Conservation (phyloP, 345 rosid species). For the Moricandia arvensis region DNA sequence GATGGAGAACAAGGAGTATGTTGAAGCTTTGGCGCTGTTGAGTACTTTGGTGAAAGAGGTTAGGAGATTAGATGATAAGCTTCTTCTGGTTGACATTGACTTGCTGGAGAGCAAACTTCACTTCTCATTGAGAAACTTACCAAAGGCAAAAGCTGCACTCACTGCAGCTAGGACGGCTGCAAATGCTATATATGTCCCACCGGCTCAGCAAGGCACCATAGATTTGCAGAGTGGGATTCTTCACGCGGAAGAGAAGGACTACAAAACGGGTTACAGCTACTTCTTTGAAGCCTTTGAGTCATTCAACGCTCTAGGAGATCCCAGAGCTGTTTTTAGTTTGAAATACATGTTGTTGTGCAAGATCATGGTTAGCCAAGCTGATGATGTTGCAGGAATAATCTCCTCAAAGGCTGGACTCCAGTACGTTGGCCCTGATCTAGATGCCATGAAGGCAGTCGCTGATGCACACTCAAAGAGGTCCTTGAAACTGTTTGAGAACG, state of each 20-base stretch:
- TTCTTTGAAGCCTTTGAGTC: conserved; percentile 97
- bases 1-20: conserved; percentile 78
- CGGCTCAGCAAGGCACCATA: conserved; percentile 91
- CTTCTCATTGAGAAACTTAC: conserved; percentile 86
- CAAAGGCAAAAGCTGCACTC: conserved; percentile 97
- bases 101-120: conserved; percentile 92
- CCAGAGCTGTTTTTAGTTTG: conserved; percentile 84
- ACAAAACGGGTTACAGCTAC: conserved; percentile 92
- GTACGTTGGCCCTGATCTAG: conserved; percentile 79
- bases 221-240: conserved; percentile 97
- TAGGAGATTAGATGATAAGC: conserved; percentile 91
- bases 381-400: conserved; percentile 85
- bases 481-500: conserved; percentile 76
- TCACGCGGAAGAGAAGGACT: conserved; percentile 98
- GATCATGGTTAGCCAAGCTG: conserved; percentile 97
- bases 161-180: conserved; percentile 98
- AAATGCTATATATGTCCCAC: conserved; percentile 91
- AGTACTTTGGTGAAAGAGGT: conserved; percentile 82
- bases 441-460: conserved; percentile 97
- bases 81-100: conserved; percentile 91
- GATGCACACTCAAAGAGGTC: conserved; percentile 94
- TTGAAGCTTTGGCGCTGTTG: conserved; percentile 71
- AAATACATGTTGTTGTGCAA: conserved; percentile 93
- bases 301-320: conserved; percentile 87
- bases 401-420: conserved; percentile 92